Conservation (phyloP, 2,329 filamentous ascomycete genomes). For the Paracoccidioides lutzii region DNA sequence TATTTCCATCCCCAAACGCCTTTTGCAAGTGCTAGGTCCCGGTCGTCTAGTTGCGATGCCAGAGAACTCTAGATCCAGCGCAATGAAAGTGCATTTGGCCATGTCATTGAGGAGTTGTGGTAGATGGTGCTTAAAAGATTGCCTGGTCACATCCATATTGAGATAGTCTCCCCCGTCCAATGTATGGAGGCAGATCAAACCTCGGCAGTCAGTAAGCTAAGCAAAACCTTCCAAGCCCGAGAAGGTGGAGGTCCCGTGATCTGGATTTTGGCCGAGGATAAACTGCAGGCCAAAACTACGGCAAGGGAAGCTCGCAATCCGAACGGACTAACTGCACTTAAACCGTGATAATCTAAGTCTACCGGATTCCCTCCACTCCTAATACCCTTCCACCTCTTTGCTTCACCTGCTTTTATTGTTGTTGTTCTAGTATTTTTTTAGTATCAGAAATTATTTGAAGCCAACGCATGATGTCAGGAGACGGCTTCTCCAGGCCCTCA, state of each 20-base stretch:
- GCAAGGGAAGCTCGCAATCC: background rate
- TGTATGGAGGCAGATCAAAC: too few species aligned
- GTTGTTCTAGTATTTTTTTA: background rate
- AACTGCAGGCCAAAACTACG: background rate
- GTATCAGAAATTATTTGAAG: background rate
- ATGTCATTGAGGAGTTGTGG: constrained; percentile 46
- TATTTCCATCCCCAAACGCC: constrained; percentile 29
- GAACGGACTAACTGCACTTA: background rate
- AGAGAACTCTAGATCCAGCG: constrained; percentile 55
- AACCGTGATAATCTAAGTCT: background rate
- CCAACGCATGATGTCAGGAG: constrained; percentile 13
- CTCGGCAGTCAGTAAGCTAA: too few species aligned
- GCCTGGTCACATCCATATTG: constrained; percentile 45
- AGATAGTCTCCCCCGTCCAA: too few species aligned
- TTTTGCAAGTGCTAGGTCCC: constrained; percentile 11
- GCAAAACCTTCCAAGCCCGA: too few species aligned
- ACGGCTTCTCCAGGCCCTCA: constrained; percentile 20
- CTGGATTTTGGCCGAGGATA: constrained; percentile 2
- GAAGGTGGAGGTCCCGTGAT: constrained; percentile 1
- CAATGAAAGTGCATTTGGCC: constrained; percentile 47
- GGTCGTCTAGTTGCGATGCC: constrained; percentile 41
- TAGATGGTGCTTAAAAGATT: constrained; percentile 38
- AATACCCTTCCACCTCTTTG: background rate
- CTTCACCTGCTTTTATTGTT: background rate
- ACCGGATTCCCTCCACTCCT: background rate